phyloP scores from a whole-genome alignment of 164 flowering plant species.

The Annona cherimola region DNA sequence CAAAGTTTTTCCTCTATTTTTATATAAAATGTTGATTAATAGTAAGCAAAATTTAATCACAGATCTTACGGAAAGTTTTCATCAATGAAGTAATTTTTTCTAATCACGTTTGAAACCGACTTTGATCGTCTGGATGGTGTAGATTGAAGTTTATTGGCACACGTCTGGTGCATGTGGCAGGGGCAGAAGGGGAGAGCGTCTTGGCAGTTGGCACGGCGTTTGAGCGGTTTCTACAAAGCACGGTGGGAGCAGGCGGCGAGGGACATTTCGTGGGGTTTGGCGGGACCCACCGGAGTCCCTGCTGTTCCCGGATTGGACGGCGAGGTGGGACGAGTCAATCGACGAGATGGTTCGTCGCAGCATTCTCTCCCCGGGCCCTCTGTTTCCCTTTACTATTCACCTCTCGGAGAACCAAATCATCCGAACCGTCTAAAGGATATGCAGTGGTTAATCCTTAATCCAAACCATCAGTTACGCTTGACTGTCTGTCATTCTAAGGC shows the following conservation, averaged over 20 bases:
- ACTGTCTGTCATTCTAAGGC: too few relatives aligned
- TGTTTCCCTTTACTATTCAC: neutral
- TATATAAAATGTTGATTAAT: too few relatives aligned
- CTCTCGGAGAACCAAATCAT: neutral
- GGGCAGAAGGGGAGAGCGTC: neutral
- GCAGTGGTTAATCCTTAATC: neutral
- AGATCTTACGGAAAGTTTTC: neutral
- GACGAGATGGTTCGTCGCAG: constrained; percentile 1
- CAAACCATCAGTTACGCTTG: neutral
- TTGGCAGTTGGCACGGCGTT: neutral
- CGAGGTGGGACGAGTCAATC: neutral
- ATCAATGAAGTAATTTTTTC: too few relatives aligned
- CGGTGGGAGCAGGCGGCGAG: neutral
- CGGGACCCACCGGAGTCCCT: neutral
- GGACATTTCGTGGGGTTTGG: neutral
- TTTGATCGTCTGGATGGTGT: neutral
- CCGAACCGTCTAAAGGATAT: neutral
- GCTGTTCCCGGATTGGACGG: neutral
- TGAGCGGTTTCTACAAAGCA: neutral
- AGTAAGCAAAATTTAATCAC: too few relatives aligned
- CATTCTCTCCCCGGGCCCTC: neutral
- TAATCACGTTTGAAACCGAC: neutral
- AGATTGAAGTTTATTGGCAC: neutral
- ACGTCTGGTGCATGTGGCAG: neutral
- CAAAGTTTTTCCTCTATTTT: too few relatives aligned